Base-by-base conservation (phyloP, 176 grass and related monocot species). In the Carex parvula region DNA sequence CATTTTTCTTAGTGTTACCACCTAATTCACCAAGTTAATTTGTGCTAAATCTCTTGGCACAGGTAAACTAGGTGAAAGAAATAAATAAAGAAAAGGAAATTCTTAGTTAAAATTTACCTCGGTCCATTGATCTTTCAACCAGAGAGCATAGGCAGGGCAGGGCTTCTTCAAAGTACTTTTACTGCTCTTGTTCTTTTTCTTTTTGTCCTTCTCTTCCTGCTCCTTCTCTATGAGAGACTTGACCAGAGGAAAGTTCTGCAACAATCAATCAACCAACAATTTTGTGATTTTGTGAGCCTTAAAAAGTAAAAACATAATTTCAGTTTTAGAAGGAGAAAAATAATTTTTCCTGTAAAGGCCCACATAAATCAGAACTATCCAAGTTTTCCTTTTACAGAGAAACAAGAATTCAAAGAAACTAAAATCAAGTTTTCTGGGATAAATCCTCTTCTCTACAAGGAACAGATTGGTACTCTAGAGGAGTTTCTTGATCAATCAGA, bases 71-170 rank as follows among this genome's bases (percentile, higher is more conserved):
- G 16, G 66, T 41, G 8, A 70, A 18, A 8, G n/a, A 54, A 16
- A 3, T 48, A 10, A 15, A 75, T 7, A 54, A 14, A 54, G 20
- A 52, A 74, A 26, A 74, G 15, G 15, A 5, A 42, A 8, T 16
- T 26, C 32, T 68, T 14, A 74, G 67, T 58, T 50, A 57, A 35
- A 54, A 54, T 57, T 62, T 72, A 98, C 95, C 85, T 93, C 85
- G 3, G 79, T 86, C 96, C 93, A 99, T 82, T 95, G 89, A 53
- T 99, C 93, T 65, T 93, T 99, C 60, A 86, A 89, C 91, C 96
- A 95, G 21, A 93, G 90, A 50, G 87, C 60, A 60, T 95, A 99
- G 0, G 96, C 91, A 0, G 96, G 58, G 33, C 88, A 89, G 0
- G 89, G 88, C 84, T 90, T 99, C 91, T 92, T 99, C 87, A 82